Evolutionary conservation across 805 yeast genomes (phyloP).

Genomic region (Yarrowia osloensis): DNA sequence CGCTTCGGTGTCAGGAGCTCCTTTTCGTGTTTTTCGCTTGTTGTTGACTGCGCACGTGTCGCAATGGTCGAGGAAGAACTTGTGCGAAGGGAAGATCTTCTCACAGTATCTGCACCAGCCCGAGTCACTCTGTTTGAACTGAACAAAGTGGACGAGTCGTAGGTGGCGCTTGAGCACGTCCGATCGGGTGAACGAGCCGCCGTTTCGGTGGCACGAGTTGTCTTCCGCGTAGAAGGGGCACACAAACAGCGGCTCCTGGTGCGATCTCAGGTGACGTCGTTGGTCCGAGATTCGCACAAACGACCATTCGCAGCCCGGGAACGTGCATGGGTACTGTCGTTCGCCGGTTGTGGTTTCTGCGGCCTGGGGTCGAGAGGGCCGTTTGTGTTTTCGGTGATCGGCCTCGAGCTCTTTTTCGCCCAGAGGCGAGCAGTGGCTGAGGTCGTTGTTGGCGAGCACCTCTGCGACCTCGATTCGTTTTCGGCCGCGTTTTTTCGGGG

Average conservation of each 20-base stretch:
- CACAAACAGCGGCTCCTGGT: conserved; percentile 62
- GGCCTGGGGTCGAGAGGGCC: conserved; percentile 11
- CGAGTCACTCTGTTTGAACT: conserved; percentile 51
- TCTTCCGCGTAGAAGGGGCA: conserved; percentile 74
- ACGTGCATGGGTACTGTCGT: conserved; percentile 44
- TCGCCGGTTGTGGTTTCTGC: conserved; percentile 34
- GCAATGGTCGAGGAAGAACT: conserved; percentile 65
- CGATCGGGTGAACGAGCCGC: conserved; percentile 71
- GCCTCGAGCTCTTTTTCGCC: conserved; percentile 24
- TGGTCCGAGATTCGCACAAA: conserved; percentile 70
- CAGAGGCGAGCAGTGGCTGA: conserved; percentile 20
- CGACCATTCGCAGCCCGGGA: conserved; percentile 62
- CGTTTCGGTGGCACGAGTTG: conserved; percentile 72
- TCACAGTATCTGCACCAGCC: conserved; percentile 73
- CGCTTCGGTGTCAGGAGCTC: not conserved
- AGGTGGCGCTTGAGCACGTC: conserved; percentile 77
- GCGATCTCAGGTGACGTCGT: conserved; percentile 67
- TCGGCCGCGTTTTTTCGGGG: conserved; percentile 18
- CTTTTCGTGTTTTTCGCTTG: conserved; percentile 9
- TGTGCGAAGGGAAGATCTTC: conserved; percentile 55
- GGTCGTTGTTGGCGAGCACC: conserved; percentile 23
- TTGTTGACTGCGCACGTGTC: conserved; percentile 54
- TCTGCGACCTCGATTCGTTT: conserved; percentile 21
- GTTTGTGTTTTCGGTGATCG: conserved; percentile 20
- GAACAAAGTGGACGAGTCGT: conserved; percentile 66